Evolutionary conservation across 2,329 filamentous ascomycete genomes (phyloP).

Genomic region (Hortaea werneckii): DNA sequence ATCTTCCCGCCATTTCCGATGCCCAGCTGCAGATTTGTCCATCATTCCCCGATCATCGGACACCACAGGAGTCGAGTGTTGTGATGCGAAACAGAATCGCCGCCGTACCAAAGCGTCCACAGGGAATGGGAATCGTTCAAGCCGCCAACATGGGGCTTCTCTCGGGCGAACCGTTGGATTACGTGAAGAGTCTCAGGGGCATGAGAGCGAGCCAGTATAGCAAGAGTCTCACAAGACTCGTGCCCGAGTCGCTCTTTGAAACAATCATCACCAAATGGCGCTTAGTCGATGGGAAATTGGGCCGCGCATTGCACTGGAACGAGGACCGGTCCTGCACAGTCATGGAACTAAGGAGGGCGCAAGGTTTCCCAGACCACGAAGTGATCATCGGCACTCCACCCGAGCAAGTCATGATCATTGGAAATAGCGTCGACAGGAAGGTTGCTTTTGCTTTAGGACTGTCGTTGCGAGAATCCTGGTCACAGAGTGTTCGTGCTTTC

Average conservation of each 20-base stretch:
- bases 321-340: slow-evolving; percentile 53
- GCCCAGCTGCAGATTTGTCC: slow-evolving; percentile 53
- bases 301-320: slow-evolving; percentile 53
- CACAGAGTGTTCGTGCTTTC: not conserved
- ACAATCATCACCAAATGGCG: slow-evolving; percentile 51
- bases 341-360: slow-evolving; percentile 57
- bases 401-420: slow-evolving; percentile 57
- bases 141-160: slow-evolving; percentile 18
- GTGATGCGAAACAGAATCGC: slow-evolving; percentile 39
- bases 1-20: slow-evolving; percentile 55
- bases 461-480: slow-evolving; percentile 42
- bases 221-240: slow-evolving; percentile 42
- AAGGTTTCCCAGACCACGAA: slow-evolving; percentile 61
- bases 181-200: slow-evolving; percentile 13
- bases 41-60: slow-evolving; percentile 57
- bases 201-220: slow-evolving; percentile 9
- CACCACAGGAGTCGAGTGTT: slow-evolving; percentile 32
- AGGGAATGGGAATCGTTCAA: slow-evolving; percentile 21
- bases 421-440: slow-evolving; percentile 65
- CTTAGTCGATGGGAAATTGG: slow-evolving; percentile 46
- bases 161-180: slow-evolving; percentile 19
- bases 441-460: slow-evolving; percentile 58
- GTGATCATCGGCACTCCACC: slow-evolving; percentile 50
- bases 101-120: slow-evolving; percentile 48
- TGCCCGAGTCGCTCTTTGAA: slow-evolving; percentile 44